Conservation (phyloP, 306 rosid genomes). For the Trifolium pratense region DNA sequence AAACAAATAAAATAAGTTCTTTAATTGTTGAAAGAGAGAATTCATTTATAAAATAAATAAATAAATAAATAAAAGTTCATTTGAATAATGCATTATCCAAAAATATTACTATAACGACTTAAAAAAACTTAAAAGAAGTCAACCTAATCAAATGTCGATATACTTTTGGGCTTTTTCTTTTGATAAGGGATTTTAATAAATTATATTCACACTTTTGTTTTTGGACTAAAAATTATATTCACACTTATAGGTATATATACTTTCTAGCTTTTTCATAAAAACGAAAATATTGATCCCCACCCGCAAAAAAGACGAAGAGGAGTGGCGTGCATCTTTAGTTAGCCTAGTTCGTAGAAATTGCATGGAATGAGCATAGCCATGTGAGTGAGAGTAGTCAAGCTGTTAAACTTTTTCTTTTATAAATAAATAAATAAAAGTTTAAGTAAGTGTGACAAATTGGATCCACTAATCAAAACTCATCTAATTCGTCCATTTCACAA, state of each 20-base stretch:
- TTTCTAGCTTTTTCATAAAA: background rate
- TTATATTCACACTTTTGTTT: background rate
- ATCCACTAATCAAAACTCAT: too few relatives aligned
- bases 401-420: background rate
- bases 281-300: background rate
- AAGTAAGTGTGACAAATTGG: too few relatives aligned
- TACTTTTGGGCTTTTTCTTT: conserved; percentile 30
- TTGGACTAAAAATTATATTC: too few relatives aligned
- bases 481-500: too few relatives aligned
- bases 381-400: background rate
- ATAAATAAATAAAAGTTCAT: too few relatives aligned
- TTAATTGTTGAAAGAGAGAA: too few relatives aligned
- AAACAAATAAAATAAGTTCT: too few relatives aligned
- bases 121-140: conserved; percentile 23
- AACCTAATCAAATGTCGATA: conserved; percentile 32
- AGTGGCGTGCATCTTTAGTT: background rate
- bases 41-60: too few relatives aligned
- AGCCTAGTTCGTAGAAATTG: background rate
- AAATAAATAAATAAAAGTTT: too few relatives aligned
- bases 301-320: background rate
- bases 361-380: background rate
- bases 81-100: too few relatives aligned
- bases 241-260: background rate
- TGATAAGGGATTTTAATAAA: conserved; percentile 16
- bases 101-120: background rate